Percentiles rank a stretch among this genome's conserved stretches.
These are phyloP conservation scores for Parachlorella kessleri DNA, from an alignment of 139 green algal genomes.

Conservation along the genomic window DNA sequence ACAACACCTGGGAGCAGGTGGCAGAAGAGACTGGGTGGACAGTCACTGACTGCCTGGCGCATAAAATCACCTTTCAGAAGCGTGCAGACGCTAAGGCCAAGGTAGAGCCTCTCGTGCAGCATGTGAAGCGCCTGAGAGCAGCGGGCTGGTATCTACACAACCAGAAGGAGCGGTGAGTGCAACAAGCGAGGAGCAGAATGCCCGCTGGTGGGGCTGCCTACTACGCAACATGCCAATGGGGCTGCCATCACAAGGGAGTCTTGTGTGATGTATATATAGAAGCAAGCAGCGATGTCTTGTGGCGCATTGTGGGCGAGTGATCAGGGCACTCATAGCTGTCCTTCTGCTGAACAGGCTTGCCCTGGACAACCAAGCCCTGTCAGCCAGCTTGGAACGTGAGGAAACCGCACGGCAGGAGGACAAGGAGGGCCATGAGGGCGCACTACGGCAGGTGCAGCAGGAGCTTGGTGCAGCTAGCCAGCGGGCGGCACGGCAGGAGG, in stretches of 20 bases:
- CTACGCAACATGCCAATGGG: no score
- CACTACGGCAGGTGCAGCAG: constrained; percentile 36
- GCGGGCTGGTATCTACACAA: constrained; percentile 46
- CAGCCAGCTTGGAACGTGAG: constrained; percentile 17
- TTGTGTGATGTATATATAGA: background rate
- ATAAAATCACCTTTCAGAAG: constrained; percentile 56
- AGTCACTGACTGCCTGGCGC: constrained; percentile 41
- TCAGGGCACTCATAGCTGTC: no score
- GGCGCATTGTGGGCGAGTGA: no score
- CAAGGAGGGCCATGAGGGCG: constrained; percentile 38
- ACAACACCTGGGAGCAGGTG: constrained; percentile 32
- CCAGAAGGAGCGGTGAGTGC: constrained; percentile 9
- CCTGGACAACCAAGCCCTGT: constrained; percentile 10
- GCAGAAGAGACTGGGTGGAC: constrained; percentile 36
- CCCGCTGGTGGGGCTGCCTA: no score
- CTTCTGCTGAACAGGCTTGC: no score
- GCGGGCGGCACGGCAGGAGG: constrained; percentile 51
- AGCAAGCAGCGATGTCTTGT: no score
- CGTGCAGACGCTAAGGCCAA: constrained; percentile 44
- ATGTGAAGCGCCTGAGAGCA: constrained; percentile 50
- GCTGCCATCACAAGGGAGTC: background rate
- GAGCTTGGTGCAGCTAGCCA: constrained; percentile 52
- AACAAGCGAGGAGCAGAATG: no score
- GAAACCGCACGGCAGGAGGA: constrained; percentile 26
- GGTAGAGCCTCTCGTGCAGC: constrained; percentile 37